Evolutionary conservation across 1,284 basidiomycete species (phyloP), one percentile per base, ranked within the genome.

Genomic region (Erythrobasidium hasegawianum): DNA sequence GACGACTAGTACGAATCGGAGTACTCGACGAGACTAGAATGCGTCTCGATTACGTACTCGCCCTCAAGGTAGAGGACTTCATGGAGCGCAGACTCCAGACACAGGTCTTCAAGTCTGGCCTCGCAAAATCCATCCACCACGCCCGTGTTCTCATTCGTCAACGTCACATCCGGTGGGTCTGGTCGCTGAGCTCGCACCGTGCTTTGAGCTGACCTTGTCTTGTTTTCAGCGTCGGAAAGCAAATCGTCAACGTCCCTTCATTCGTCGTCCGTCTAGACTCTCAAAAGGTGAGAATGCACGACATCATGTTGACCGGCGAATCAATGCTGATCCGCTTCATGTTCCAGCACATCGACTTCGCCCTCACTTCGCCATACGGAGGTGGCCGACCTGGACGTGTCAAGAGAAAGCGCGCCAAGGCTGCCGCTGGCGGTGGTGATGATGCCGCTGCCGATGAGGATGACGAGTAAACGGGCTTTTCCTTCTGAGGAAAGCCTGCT

Each of bases 31-130:
- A 99, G 85, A 83, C 86, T 72, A 89, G 94, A 80, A 97, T 98
- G 96, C 87, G 92, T 82, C 89, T 97, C 81, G 93, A 97, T 89
- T 98, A 97, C 87, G 95, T 97, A 83, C 83, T 98, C 78, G 94
- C 94, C 68, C 84, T 97, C 78, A 97, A 97, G 84, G 88, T 97
- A 75, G 95, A 99, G 82, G 95, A 98, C 82, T 99, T 99, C 87
- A 88, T 99, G 86, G 96, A 99, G 85, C 87, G 96, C 75, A 84
- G 96, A 76, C 83, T 99, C 76, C 96, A 98, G 83, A 99, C 96
- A 65, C 96, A 97, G 83, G 96, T 99, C 75, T 98, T 97, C 90
- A 98, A 98, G 86, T 87, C 85, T 50, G 93, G 94, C 74, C 85
- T 98, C 72, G 96, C 96, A 71, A 97, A 97, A 87, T 89, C 86